Evolutionary conservation across 352 stramenopile species (phyloP).

Genomic region (Pythium aphanidermatum): DNA sequence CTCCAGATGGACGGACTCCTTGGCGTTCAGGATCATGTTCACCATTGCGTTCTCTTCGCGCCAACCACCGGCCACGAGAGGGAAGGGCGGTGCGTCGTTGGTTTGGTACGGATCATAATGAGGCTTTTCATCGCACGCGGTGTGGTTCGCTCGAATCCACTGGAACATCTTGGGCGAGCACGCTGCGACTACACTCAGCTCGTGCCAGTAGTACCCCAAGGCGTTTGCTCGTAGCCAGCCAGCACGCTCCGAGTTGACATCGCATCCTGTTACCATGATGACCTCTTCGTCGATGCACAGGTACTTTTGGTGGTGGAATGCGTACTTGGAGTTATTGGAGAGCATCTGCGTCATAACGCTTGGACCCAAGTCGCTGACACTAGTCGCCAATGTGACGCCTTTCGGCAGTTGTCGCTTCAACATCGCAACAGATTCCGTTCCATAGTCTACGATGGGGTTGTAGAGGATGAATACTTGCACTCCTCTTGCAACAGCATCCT

Average conservation of each 20-base stretch:
- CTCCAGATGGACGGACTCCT: conserved; percentile 60
- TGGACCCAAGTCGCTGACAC: conserved; percentile 63
- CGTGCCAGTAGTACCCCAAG: conserved; percentile 75
- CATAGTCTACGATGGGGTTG: conserved; percentile 70
- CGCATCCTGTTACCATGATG: conserved; percentile 74
- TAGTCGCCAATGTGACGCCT: conserved; percentile 45
- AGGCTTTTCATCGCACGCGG: conserved; percentile 27
- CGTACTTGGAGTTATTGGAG: conserved; percentile 80
- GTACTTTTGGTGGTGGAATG: conserved; percentile 83
- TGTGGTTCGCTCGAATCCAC: conserved; percentile 60
- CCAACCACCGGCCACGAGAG: conserved; percentile 65
- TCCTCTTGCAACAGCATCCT: conserved; percentile 47
- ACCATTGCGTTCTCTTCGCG: conserved; percentile 78
- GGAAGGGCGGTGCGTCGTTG: conserved; percentile 57
- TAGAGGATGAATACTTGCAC: conserved; percentile 69
- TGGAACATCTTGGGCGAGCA: conserved; percentile 47
- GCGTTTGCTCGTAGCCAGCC: conserved; percentile 57
- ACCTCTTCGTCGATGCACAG: conserved; percentile 51
- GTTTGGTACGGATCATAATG: conserved; percentile 54
- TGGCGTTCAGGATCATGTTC: conserved; percentile 69
- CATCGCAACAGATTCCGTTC: conserved; percentile 46
- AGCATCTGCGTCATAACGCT: conserved; percentile 27
- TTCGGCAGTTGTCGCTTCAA: conserved; percentile 38
- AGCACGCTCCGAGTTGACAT: conserved; percentile 66
- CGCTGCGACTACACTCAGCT: conserved; percentile 45